A percentile compares a stretch with the other conserved stretches of the same genome.
phyloP scores from a whole-genome alignment of 108 stramenopile genomes.

The Parmales sp. region DNA sequence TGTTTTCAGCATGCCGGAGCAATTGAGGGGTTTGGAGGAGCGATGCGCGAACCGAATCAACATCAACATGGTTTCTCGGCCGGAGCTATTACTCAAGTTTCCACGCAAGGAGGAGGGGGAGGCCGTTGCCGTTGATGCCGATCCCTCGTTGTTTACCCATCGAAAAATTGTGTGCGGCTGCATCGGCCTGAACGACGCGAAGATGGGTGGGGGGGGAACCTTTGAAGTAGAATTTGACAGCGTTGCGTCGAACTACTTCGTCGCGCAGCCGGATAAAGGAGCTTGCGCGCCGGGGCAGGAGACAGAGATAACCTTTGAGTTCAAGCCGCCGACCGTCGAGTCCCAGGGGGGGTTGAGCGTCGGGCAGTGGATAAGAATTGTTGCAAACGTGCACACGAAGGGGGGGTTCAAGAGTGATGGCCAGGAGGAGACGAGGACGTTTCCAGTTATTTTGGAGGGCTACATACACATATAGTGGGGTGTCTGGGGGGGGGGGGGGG shows the following conservation, averaged over 20 bases:
- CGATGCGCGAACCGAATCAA: background rate
- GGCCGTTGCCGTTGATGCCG: too few relatives aligned
- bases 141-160: too few relatives aligned
- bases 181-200: background rate
- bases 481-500: too few relatives aligned
- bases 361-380: background rate
- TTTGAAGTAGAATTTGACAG: background rate
- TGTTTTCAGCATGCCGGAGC: background rate
- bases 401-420: background rate
- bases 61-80: background rate
- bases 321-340: background rate
- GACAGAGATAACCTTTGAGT: background rate
- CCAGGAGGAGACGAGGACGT: background rate
- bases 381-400: background rate
- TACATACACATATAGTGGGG: background rate
- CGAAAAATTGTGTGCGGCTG: background rate
- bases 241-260: background rate
- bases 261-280: slow-evolving; percentile 1
- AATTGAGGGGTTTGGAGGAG: background rate
- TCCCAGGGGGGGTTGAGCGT: background rate
- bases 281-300: background rate
- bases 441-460: background rate
- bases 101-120: background rate
- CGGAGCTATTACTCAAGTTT: background rate
- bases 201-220: background rate